Conservation (phyloP, 495 filamentous ascomycete genomes). For the Trichoderma reesei region DNA sequence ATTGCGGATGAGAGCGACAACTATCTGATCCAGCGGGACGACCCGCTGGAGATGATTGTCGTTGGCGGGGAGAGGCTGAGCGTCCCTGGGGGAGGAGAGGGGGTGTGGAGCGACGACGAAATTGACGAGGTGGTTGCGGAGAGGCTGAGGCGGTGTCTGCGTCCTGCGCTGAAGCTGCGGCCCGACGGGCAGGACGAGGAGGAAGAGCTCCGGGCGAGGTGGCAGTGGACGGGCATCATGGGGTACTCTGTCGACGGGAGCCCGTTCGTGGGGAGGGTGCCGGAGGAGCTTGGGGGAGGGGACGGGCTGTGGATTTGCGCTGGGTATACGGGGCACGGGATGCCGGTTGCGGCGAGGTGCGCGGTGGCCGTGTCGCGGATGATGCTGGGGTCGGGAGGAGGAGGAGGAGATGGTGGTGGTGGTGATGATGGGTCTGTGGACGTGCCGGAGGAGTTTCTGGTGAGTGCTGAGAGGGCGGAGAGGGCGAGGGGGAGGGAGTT, state of each 20-base stretch:
- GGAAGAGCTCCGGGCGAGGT: conserved; percentile 42
- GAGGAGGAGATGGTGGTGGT: too few relatives aligned
- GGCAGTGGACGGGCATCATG: conserved; percentile 80
- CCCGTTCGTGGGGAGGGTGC: conserved; percentile 59
- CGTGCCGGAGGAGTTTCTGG: conserved; percentile 36
- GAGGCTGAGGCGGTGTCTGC: conserved; percentile 33
- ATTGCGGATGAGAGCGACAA: conserved; percentile 50
- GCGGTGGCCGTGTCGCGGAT: conserved; percentile 57
- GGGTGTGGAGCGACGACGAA: conserved; percentile 44
- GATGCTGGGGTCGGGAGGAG: conserved; percentile 37
- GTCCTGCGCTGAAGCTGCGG: conserved; percentile 18
- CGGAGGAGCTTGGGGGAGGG: conserved; percentile 25
- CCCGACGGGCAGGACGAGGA: background rate
- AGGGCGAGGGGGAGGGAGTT: conserved; percentile 14
- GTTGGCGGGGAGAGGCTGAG: conserved; percentile 28
- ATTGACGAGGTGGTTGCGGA: conserved; percentile 49
- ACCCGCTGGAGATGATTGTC: conserved; percentile 49
- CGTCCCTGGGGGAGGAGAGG: conserved; percentile 39
- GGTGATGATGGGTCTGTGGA: conserved; percentile 13
- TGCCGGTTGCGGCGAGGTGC: conserved; percentile 65
- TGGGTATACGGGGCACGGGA: conserved; percentile 68
- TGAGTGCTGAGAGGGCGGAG: conserved; percentile 32
- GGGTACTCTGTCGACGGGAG: conserved; percentile 59
- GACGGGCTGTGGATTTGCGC: conserved; percentile 47
- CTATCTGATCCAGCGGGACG: conserved; percentile 64